phyloP scores from a whole-genome alignment of 441 rosid species.

The Brassica hybrid region DNA sequence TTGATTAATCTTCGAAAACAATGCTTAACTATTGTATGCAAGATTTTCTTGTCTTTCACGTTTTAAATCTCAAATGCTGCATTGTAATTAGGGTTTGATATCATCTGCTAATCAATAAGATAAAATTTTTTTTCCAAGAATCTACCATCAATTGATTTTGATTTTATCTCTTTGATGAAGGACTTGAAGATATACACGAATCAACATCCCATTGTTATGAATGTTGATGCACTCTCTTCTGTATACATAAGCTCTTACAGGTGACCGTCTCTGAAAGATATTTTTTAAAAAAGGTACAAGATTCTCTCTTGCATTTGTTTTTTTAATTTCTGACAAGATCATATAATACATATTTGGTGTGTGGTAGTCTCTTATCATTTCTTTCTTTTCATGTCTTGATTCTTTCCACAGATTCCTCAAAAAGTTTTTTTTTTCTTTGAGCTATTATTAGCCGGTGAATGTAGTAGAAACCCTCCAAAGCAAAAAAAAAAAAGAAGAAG shows the following conservation, averaged over 20 bases:
- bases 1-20: not conserved
- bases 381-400: not conserved
- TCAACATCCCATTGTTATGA: constrained; percentile 37
- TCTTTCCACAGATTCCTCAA: constrained; percentile 21
- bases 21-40: not conserved
- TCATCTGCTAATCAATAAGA: too few relatives aligned
- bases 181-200: constrained; percentile 40
- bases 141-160: not conserved
- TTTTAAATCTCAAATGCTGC: constrained; percentile 23
- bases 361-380: constrained; percentile 13
- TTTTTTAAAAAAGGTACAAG: not conserved
- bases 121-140: too few relatives aligned
- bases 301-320: not conserved
- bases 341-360: not conserved
- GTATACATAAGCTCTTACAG: constrained; percentile 20
- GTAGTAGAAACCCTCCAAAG: not conserved
- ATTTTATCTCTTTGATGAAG: not conserved
- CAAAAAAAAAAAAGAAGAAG: not conserved
- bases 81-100: constrained; percentile 10
- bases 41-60: constrained; percentile 34
- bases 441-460: constrained; percentile 26
- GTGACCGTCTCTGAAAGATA: constrained; percentile 20
- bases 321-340: constrained; percentile 15
- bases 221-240: constrained; percentile 29
- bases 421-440: constrained; percentile 10